Evolutionary conservation across 768 basidiomycete species (phyloP).

Genomic region (Saitozyma sp.): DNA sequence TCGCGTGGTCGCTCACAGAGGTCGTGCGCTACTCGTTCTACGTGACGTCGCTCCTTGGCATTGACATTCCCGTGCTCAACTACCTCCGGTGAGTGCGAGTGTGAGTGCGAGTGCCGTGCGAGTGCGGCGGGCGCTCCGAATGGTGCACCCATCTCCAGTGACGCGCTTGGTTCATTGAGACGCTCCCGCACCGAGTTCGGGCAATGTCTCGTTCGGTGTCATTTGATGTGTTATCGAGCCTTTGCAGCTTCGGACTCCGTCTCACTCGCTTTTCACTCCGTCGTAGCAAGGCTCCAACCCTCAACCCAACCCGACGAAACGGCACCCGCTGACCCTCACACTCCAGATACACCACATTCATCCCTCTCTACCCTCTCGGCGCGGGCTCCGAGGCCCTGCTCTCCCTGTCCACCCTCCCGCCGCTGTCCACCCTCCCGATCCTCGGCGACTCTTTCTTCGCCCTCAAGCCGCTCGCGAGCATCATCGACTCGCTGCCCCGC

Average conservation of each 20-base stretch:
- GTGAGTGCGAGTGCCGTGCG: too few relatives aligned
- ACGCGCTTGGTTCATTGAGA: too few relatives aligned
- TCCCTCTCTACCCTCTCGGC: conserved; percentile 87
- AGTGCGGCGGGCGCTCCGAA: too few relatives aligned
- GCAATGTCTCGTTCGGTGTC: too few relatives aligned
- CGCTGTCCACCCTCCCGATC: conserved; percentile 28
- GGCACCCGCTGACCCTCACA: neutral
- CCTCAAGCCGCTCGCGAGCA: conserved; percentile 19
- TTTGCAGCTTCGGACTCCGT: too few relatives aligned
- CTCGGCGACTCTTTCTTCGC: conserved; percentile 6
- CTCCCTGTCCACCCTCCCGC: conserved; percentile 72
- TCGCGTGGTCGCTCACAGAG: conserved; percentile 90
- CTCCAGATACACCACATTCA: conserved; percentile 86
- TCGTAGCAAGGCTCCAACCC: neutral
- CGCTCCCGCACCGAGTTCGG: too few relatives aligned
- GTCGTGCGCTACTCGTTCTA: conserved; percentile 90
- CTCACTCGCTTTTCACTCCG: neutral
- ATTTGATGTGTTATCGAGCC: too few relatives aligned
- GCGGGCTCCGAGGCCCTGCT: conserved; percentile 87
- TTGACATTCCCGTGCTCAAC: conserved; percentile 54
- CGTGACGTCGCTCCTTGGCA: conserved; percentile 64
- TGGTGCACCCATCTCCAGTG: too few relatives aligned
- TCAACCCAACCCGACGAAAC: neutral
- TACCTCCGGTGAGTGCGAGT: conserved; percentile 24
- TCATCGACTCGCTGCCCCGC: conserved; percentile 30